Base-by-base conservation (phyloP, 805 yeast species). In the Pichia rugopelliculosa region DNA sequence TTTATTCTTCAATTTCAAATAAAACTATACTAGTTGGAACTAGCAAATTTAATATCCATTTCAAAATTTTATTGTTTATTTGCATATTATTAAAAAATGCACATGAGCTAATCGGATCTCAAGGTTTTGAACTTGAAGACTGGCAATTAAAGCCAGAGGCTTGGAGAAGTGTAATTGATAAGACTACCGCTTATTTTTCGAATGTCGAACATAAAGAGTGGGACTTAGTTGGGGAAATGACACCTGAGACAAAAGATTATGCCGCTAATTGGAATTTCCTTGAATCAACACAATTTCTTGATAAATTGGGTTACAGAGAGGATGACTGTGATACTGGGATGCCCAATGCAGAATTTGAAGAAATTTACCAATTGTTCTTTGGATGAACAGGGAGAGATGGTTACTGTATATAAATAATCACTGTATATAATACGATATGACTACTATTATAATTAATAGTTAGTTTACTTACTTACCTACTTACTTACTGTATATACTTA, bases 11-110 rank as follows among this genome's bases (percentile, higher is more conserved):
- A 1, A 34, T 54, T 20, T 42, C 47, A 3, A 39, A 46, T 2
- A 40, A 47, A 13, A 45, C 47, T 4, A 39, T 44, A 3, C 10
- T 53, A 8, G 12, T 42, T 1, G 23, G 42, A 5, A 53, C 51
- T 40, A 59, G 58, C 42, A 57, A 49, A 5, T 53, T 60, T 25
- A 52, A 52, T 30, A 25, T 51, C 8, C 25, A 41, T 33, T 53
- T 52, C 30, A 59, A 58, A 34, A 21, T 55, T n/a, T 39, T 51
- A 11, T 26, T 53, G 10, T 48, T 56, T 15, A 17, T 59, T 15
- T 54, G 59, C 33, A 49, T 48, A 27, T 49, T 55, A 30, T 21
- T 57, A 18, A 56, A 59, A 13, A 34, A 54, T 1, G 34, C 44
- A 4, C 46, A 48, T 40, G 42, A 36, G 9, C 30, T 23, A 27